These are phyloP conservation scores for Aspergillus funiculosus DNA, from an alignment of 495 filamentous ascomycete genomes.

Conservation along the genomic window DNA sequence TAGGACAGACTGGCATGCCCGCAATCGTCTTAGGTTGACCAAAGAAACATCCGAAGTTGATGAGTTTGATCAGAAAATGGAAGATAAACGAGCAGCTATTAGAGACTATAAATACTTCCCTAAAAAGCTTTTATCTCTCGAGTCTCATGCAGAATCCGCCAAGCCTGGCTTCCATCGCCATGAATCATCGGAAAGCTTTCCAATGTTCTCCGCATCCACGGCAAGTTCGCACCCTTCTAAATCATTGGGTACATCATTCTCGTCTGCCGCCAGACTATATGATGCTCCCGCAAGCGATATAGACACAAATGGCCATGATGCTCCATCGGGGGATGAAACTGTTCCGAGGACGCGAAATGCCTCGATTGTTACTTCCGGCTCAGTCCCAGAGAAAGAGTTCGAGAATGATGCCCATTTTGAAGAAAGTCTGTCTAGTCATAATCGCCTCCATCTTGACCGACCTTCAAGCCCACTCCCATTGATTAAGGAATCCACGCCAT, in stretches of 20 bases:
- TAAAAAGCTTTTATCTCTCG: slow-evolving; percentile 42
- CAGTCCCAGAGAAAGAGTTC: slow-evolving; percentile 18
- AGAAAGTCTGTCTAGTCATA: slow-evolving; percentile 18
- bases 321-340: slow-evolving; percentile 14
- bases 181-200: slow-evolving; percentile 75
- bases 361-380: slow-evolving; percentile 21
- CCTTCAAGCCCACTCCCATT: slow-evolving; percentile 39
- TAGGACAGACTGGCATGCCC: slow-evolving; percentile 37
- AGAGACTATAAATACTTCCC: slow-evolving; percentile 41
- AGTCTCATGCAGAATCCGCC: slow-evolving; percentile 29
- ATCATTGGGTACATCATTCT: slow-evolving; percentile 41
- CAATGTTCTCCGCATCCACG: slow-evolving; percentile 75
- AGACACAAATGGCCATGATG: slow-evolving; percentile 3
- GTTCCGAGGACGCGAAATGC: slow-evolving; percentile 13
- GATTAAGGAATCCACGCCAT: slow-evolving; percentile 34
- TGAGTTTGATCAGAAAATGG: slow-evolving; percentile 40
- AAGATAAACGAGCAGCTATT: slow-evolving; percentile 41
- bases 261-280: slow-evolving; percentile 25
- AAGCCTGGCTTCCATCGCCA: slow-evolving; percentile 50
- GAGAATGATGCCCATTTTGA: slow-evolving; percentile 22
- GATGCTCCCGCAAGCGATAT: slow-evolving; percentile 13
- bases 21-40: slow-evolving; percentile 22
- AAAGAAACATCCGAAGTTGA: slow-evolving; percentile 35
- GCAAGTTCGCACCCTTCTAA: slow-evolving; percentile 50
- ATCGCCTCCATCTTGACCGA: slow-evolving; percentile 34